Evolutionary conservation across 78 protist species (phyloP).

Genomic region (Pelomyxa schiedti): DNA sequence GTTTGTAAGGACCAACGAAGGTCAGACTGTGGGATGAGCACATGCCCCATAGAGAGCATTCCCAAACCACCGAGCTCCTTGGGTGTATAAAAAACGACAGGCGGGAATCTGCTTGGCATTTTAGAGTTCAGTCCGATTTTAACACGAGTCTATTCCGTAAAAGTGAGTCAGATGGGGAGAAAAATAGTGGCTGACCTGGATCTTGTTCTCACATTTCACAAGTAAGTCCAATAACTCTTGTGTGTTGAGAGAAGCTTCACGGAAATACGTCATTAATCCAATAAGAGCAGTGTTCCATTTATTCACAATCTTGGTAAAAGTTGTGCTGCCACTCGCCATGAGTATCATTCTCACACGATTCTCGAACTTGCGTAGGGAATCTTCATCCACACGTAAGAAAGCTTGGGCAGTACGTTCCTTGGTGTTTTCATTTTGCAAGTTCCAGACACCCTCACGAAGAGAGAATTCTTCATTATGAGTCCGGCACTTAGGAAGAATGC

Average conservation of each 20-base stretch:
- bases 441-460: slow-evolving; percentile 93
- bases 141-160: too few species aligned
- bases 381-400: slow-evolving; percentile 85
- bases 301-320: slow-evolving; percentile 96
- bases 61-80: slow-evolving; percentile 99
- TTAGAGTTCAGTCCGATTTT: slow-evolving; percentile 99
- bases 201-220: slow-evolving; percentile 98
- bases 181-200: too few species aligned
- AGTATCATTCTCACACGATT: slow-evolving; percentile 93
- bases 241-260: slow-evolving; percentile 85
- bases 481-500: slow-evolving; percentile 44
- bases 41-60: slow-evolving; percentile 99
- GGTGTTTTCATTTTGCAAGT: slow-evolving; percentile 84
- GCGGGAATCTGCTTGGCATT: slow-evolving; percentile 99
- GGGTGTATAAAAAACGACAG: slow-evolving; percentile 97
- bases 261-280: slow-evolving; percentile 95
- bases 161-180: too few species aligned
- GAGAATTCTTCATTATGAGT: slow-evolving; percentile 4
- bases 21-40: slow-evolving; percentile 98
- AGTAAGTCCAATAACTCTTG: slow-evolving; percentile 94
- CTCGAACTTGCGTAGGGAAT: slow-evolving; percentile 69
- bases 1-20: slow-evolving; percentile 90
- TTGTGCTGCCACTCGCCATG: slow-evolving; percentile 96
- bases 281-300: slow-evolving; percentile 99
- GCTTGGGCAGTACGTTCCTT: slow-evolving; percentile 96